Base-by-base conservation (phyloP, 2,329 filamentous ascomycete species). In the Pseudocercospora fijiensis region DNA sequence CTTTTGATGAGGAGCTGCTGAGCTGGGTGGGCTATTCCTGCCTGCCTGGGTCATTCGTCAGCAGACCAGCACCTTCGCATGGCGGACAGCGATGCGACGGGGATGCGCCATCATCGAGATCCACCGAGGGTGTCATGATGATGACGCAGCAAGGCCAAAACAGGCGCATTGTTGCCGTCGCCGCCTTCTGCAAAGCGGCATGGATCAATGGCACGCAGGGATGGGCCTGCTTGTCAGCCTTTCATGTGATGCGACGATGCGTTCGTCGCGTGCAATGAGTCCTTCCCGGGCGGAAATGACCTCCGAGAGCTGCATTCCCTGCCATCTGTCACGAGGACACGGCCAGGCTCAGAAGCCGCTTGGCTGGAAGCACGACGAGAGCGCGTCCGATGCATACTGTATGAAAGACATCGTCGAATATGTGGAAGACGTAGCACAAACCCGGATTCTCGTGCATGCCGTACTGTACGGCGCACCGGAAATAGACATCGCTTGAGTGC, bases 111-210 rank as follows among this genome's bases (percentile, higher is more conserved):
- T 11, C 53, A 57, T 57, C 53, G 53, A 26, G 53, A 57, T 41
- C 53, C 28, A 57, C 53, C 30, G 22, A n/a, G n/a, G n/a, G n/a
- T n/a, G n/a, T n/a, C n/a, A n/a, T n/a, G n/a, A n/a, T n/a, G n/a
- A n/a, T 64, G 62, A 64, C 58, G 62, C 53, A 64, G 59, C 41
- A 52, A 41, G 22, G 30, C 45, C 53, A 47, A 47, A 47, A 26
- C 20, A 24, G 24, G 27, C 22, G 1, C 24, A 26, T 52, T 27
- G 49, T 52, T 24, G 49, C 24, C 11, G 18, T 20, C 45, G 45
- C 49, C 11, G 16, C 49, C 3, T 53, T 53, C 49, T 53, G 49
- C 49, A 28, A 16, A 26, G 49, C 49, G 22, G 16, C 28, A 49
- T 18, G 45, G 45, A 49, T 22, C 45, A 26, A 26, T 30, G 49